Base-by-base conservation (phyloP, 805 yeast species). In the Clavispora fructus region DNA sequence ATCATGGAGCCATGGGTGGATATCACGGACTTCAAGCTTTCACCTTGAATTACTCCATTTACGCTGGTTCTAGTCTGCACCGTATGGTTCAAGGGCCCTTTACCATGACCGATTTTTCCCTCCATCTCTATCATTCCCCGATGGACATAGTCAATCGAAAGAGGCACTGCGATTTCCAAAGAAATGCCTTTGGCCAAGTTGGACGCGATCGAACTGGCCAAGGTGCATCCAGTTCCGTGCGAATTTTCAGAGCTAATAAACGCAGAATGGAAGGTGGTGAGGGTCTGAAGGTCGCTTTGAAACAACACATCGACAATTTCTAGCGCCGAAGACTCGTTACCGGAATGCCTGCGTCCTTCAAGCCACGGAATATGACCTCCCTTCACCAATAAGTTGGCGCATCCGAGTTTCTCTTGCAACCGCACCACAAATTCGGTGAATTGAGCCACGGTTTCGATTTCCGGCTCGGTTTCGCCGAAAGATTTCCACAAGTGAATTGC, bases 151-250 rank as follows among this genome's bases (percentile, higher is more conserved):
- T 76, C 76, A 41, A 87, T 76, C 0, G 85, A 79, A 17, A 73
- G 65, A 8, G 71, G 71, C 7, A 86, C 76, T 0, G 95, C 70
- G 2, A 70, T 71, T 3, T 55, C 51, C 8, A 87, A 56, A 0
- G 68, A 30, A 31, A 59, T 52, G 0, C 83, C 83, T 31, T 71
- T 71, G 3, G 95, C 91, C 25, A 88, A 54, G 54, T 85, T 80
- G 2, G 94, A 81, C 0, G 94, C 83, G 51, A 90, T 83, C 0
- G 95, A 75, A 0, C 95, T 82, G 0, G 95, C 81, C 42, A 90
- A 69, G 0, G 96, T 86, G 64, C 97, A 90, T 1, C 97, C 97
- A 4, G 96, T 87, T 11, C 97, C 97, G 62, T 90, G 97, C 1
- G 87, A 80, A 57, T 83, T 78, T 2, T 64, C 62, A 0, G 89